A percentile compares a stretch with the other conserved stretches of the same genome.
phyloP scores from a whole-genome alignment of 306 rosid genomes.

The Phaseolus lunatus region DNA sequence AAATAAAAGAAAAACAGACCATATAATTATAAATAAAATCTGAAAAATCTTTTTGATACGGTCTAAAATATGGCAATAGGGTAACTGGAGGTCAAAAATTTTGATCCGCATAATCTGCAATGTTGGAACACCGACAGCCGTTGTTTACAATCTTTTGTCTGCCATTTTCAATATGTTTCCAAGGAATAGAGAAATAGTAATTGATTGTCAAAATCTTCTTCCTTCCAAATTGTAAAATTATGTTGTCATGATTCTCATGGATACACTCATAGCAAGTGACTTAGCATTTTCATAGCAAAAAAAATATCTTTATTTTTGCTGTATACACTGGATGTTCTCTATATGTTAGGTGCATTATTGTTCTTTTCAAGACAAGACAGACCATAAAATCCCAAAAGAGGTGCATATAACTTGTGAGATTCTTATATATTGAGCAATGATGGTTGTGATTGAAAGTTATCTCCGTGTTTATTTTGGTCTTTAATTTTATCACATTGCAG shows the following conservation, averaged over 20 bases:
- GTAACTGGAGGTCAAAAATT: not conserved
- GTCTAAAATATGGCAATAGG: constrained; percentile 8
- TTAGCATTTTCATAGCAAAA: not conserved
- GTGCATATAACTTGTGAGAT: constrained; percentile 7
- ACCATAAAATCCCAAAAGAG: constrained; percentile 11
- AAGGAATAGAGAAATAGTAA: not conserved
- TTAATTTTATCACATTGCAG: constrained; percentile 9
- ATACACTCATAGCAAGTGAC: not conserved
- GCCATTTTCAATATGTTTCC: constrained; percentile 5
- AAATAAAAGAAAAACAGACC: not conserved
- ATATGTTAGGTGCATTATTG: not conserved
- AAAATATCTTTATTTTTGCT: constrained; percentile 15
- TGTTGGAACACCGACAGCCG: not conserved
- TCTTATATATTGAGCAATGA: constrained; percentile 26
- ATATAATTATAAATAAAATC: constrained; percentile 2
- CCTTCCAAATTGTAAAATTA: constrained; percentile 29
- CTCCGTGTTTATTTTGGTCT: constrained; percentile 18
- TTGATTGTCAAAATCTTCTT: constrained; percentile 27
- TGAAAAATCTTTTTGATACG: constrained; percentile 27
- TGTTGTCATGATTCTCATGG: not conserved
- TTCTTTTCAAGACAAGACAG: constrained; percentile 28
- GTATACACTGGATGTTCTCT: not conserved
- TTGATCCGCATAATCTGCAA: not conserved
- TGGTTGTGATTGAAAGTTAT: constrained; percentile 42
- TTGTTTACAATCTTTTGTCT: constrained; percentile 1